Base-by-base conservation (phyloP, 257 asterid genomes). In the Solanum bulbocastanum region DNA sequence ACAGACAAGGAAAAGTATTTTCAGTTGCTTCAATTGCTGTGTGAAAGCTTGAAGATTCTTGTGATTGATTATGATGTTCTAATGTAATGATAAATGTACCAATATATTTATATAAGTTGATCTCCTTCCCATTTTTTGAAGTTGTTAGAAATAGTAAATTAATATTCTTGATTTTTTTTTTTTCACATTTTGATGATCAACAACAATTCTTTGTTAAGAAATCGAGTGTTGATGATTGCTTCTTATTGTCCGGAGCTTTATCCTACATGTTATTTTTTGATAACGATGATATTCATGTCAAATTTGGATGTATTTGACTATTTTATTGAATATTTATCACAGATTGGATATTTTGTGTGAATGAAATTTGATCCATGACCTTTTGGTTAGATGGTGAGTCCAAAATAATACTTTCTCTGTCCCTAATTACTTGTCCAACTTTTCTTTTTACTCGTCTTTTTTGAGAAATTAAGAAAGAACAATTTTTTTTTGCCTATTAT, bases 1-100 rank as follows among this genome's bases (percentile, higher is more conserved):
- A 33, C 97, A 96, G 99, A 91, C 91, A n/a, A 92, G 96, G 94
- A 94, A 98, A 87, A 94, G 95, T 93, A 89, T 96, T 90, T 93
- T 95, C 88, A 91, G 97, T 87, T 96, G 90, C 93, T 95, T 96
- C 91, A 96, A 94, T 90, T 96, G 99, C 84, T 96, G 97, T 18
- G 98, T 88, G 74, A 96, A 94, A 90, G 97, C 98, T 23, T 96
- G 92, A 79, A 93, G 52, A 11, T 49, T 23, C 68, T 60, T 58
- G 40, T 44, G 76, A 79, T 75, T 23, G 5, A 32, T 13, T 83
- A 13, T 68, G 86, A 36, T 60, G 82, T 44, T 79, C 25, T 16
- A 49, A 4, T 79, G 40, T 79, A 79, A 27, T 46, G 85, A 44
- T 44, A 36, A 44, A 79, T 79, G 18, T 16, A 79, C 18, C 66